These are phyloP conservation scores for Fusarium marasasianum DNA, from an alignment of 2,329 filamentous ascomycete genomes.

Conservation along the genomic window DNA sequence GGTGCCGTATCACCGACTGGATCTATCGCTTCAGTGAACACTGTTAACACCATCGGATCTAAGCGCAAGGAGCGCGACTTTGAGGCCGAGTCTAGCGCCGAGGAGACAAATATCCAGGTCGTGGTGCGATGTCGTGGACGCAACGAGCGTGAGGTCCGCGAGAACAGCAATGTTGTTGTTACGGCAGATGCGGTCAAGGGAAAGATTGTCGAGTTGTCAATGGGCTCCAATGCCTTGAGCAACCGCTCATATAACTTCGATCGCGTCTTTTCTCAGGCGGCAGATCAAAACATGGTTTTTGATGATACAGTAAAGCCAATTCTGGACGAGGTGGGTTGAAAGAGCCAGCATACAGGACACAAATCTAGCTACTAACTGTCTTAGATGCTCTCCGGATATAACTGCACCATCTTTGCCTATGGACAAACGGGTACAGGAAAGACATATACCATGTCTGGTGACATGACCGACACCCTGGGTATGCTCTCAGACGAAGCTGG, in stretches of 20 bases:
- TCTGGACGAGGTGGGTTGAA: conserved; percentile 78
- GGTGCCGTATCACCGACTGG: conserved; percentile 74
- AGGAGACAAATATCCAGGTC: conserved; percentile 97
- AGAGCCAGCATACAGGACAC: too few relatives aligned
- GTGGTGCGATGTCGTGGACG: conserved; percentile 94
- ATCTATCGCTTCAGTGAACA: conserved; percentile 68
- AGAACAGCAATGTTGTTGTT: conserved; percentile 95
- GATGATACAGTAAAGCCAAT: conserved; percentile 96
- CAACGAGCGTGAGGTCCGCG: conserved; percentile 89
- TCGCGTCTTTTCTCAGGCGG: conserved; percentile 94
- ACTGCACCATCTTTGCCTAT: conserved; percentile 99
- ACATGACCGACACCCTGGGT: conserved; percentile 88
- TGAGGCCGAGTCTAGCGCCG: conserved; percentile 69
- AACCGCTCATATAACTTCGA: conserved; percentile 98
- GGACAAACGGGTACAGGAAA: conserved; percentile 98
- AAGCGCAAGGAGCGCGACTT: conserved; percentile 92
- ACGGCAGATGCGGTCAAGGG: conserved; percentile 89
- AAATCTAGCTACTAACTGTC: conserved; percentile 3
- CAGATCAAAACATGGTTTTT: conserved; percentile 92
- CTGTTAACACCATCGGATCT: conserved; percentile 67
- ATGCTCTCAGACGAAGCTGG: conserved; percentile 91
- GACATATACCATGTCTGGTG: conserved; percentile 99
- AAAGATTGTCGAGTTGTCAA: conserved; percentile 83
- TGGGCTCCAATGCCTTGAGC: conserved; percentile 90
- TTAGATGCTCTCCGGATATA: conserved; percentile 92